Conservation (phyloP, 129 eudicot genomes). For the Deinandra increscens region DNA sequence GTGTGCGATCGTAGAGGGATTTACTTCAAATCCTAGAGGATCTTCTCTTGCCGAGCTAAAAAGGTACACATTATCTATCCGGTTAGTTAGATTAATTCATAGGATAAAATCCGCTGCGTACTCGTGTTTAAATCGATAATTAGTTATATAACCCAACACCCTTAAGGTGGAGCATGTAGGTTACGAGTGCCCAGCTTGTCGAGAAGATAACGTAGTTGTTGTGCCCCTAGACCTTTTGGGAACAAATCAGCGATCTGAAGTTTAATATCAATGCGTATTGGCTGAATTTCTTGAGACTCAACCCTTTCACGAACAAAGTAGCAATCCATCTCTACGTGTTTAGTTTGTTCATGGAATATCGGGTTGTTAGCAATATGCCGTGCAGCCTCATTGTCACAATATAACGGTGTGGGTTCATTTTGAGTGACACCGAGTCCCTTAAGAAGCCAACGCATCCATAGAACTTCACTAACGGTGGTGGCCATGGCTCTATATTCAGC, state of each 20-base stretch:
- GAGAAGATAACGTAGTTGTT: neutral
- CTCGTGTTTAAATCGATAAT: no score
- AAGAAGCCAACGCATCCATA: constrained; percentile 5
- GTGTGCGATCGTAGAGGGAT: no score
- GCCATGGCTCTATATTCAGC: no score
- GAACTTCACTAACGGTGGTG: neutral
- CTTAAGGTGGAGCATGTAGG: neutral
- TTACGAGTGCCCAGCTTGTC: neutral
- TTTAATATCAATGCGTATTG: neutral
- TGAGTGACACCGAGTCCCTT: neutral
- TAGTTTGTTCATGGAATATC: no score
- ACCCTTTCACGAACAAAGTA: neutral
- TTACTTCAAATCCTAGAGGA: no score
- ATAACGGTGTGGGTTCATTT: neutral
- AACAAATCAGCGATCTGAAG: neutral
- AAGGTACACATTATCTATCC: no score
- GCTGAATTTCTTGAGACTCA: neutral
- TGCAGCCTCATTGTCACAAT: constrained; percentile 1
- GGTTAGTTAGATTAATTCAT: no score
- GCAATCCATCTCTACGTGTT: no score
- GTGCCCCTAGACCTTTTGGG: neutral
- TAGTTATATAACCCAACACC: no score
- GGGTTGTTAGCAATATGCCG: constrained; percentile 5
- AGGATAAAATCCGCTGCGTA: no score
- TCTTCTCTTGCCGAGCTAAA: no score